Conservation (phyloP, 2,329 filamentous ascomycete species). For the Sordariomycetes sp. region DNA sequence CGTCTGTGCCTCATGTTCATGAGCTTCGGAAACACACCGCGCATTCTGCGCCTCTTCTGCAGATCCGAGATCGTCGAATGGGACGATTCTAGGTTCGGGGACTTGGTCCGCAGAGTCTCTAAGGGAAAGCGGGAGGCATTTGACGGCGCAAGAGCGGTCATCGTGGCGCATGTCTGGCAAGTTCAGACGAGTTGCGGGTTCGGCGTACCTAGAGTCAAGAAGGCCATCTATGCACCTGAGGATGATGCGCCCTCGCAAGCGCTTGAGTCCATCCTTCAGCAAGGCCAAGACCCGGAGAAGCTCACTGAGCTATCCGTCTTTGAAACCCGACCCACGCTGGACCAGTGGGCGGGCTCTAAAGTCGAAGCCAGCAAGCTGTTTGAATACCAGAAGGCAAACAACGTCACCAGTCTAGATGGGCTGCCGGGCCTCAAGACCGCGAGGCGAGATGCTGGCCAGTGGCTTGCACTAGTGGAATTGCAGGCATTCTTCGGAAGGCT, state of each 20-base stretch:
- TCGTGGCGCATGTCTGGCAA: slow-evolving; percentile 53
- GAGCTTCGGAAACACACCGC: slow-evolving; percentile 48
- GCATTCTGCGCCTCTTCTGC: slow-evolving; percentile 59
- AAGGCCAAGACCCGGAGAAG: slow-evolving; percentile 12
- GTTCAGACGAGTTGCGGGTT: slow-evolving; percentile 60
- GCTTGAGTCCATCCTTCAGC: slow-evolving; percentile 13
- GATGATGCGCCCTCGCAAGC: slow-evolving; percentile 8
- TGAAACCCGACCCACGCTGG: slow-evolving; percentile 46
- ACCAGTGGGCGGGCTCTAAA: slow-evolving; percentile 38
- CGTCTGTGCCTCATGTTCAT: slow-evolving; percentile 68
- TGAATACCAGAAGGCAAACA: slow-evolving; percentile 48
- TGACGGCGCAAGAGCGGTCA: slow-evolving; percentile 48
- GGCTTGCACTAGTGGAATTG: slow-evolving; percentile 31
- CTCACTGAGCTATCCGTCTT: slow-evolving; percentile 31
- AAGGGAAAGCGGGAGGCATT: slow-evolving; percentile 24
- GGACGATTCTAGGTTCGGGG: slow-evolving; percentile 35
- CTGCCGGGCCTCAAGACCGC: slow-evolving; percentile 47
- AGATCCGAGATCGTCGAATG: slow-evolving; percentile 49
- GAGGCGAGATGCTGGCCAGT: slow-evolving; percentile 37
- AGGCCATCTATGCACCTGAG: slow-evolving; percentile 22
- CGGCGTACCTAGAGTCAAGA: slow-evolving; percentile 46
- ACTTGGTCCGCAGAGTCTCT: slow-evolving; percentile 33
- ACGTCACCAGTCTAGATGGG: slow-evolving; percentile 47
- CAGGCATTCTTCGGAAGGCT: slow-evolving; percentile 15
- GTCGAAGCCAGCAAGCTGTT: slow-evolving; percentile 38